Evolutionary conservation across 495 filamentous ascomycete species (phyloP).

Genomic region (Daldinia concentrica): DNA sequence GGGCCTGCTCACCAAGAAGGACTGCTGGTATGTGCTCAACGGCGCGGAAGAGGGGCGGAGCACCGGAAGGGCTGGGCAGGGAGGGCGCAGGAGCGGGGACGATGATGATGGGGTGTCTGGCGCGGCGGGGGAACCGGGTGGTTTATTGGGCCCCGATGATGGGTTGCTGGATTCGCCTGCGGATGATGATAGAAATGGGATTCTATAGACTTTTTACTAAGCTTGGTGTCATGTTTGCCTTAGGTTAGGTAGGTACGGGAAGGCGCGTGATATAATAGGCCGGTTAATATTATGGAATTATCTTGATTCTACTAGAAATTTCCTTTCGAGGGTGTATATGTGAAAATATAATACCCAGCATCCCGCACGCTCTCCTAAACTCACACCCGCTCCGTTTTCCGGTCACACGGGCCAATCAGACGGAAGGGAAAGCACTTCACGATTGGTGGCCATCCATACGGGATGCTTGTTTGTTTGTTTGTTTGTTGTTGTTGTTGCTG

Average conservation of each 20-base stretch:
- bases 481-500: no score
- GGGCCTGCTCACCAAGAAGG: constrained; percentile 95
- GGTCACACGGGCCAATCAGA: background rate
- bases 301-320: background rate
- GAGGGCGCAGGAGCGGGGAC: background rate
- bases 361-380: background rate
- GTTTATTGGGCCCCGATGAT: constrained; percentile 15
- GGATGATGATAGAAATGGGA: constrained; percentile 38
- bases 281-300: constrained; percentile 1
- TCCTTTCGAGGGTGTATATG: background rate
- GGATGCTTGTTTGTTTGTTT: background rate
- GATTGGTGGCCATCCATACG: background rate
- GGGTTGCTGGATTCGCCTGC: constrained; percentile 12
- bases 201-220: constrained; percentile 31
- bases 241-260: background rate
- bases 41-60: constrained; percentile 70
- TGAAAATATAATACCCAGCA: background rate
- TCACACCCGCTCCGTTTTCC: background rate
- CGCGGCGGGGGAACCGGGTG: constrained; percentile 12
- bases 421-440: background rate
- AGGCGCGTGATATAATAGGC: constrained; percentile 3
- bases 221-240: background rate
- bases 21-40: constrained; percentile 94
- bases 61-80: constrained; percentile 35
- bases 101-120: constrained; percentile 12